Base-by-base conservation (phyloP, 2,329 filamentous ascomycete genomes). In the Colletotrichum sp. region DNA sequence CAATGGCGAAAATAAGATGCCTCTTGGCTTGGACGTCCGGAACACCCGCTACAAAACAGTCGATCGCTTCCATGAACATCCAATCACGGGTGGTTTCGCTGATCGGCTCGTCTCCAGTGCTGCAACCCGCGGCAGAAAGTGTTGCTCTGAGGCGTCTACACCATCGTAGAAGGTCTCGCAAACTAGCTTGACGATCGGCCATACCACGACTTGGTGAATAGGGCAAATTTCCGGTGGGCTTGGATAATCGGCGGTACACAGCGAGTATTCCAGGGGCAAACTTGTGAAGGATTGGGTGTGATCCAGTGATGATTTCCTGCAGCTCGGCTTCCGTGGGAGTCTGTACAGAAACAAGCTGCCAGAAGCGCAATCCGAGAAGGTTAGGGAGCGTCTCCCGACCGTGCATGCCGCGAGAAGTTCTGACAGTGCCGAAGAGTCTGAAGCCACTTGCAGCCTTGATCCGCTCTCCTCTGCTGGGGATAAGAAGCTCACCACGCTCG, bases 61-160 rank as follows among this genome's bases (percentile, higher is more conserved):
- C 97, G 68, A 97, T 90, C 1, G 96, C 95, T 82, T 99, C 97
- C 86, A 98, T 91, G 81, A 98, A 98, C 84, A 99, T 98, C 80
- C 94, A 92, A 81, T 98, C 94, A 78, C 92, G 89, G 1, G 91
- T 91, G 3, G 90, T 90, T 80, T 96, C 94, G n/a, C 89, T 92
- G 26, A 96, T 91, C 1, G 93, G 89, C 82, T 97, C 94, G 24
- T 91, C 89, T 13, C 92, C 92, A 28, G 90, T 93, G 78, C 90
- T 93, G 26, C 92, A 92, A 16, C 70, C 73, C 2, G 92, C 91
- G 13, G 90, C 87, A 10, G 89, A 84, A 26, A 98, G 87, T 18
- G 95, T 90, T 68, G 90, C 88, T 67, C 93, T 89, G 26, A 98
- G 88, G 75, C 97, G 92, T 63, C 92, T 91, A 80, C 96, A 98